A percentile compares a stretch with the other conserved stretches of the same genome.
These are phyloP conservation scores for Candida glucosophila DNA, from an alignment of 1,139 yeast genomes.

Conservation along the genomic window DNA sequence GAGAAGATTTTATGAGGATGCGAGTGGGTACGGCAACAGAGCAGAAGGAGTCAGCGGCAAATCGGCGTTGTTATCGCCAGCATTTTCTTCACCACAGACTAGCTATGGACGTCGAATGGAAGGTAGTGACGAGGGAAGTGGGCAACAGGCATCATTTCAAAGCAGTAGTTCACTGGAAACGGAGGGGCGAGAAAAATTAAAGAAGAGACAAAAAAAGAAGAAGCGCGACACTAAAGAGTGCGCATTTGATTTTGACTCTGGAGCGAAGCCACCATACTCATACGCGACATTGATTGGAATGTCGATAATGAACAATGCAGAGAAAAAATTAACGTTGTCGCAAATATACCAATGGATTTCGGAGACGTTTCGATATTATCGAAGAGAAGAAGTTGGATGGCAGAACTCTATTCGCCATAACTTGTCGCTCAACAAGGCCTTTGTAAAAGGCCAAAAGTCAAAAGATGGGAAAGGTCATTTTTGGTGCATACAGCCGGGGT, in stretches of 20 bases:
- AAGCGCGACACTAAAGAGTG: constrained; percentile 19
- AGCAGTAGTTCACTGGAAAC: constrained; percentile 4
- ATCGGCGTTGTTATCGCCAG: constrained; percentile 33
- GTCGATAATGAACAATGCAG: constrained; percentile 82
- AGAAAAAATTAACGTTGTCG: constrained; percentile 72
- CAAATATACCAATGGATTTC: constrained; percentile 94
- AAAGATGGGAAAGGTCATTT: constrained; percentile 96
- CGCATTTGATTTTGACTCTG: constrained; percentile 33
- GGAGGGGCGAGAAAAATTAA: constrained; percentile 11
- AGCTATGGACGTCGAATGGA: constrained; percentile 5
- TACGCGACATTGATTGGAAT: constrained; percentile 92
- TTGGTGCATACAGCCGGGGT: constrained; percentile 85
- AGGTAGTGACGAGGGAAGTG: background rate
- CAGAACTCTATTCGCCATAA: constrained; percentile 87
- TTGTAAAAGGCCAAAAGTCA: constrained; percentile 83
- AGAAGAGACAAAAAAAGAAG: constrained; percentile 16
- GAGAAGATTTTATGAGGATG: constrained; percentile 1
- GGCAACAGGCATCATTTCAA: constrained; percentile 10
- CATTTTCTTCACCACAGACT: constrained; percentile 39
- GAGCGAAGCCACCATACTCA: constrained; percentile 81
- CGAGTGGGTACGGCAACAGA: background rate
- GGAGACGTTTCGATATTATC: constrained; percentile 75
- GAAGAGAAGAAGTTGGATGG: constrained; percentile 88
- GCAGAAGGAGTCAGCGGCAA: constrained; percentile 1
- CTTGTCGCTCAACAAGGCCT: constrained; percentile 77